Evolutionary conservation across 352 stramenopile genomes (phyloP).

Genomic region (Phytopythium helicoides): DNA sequence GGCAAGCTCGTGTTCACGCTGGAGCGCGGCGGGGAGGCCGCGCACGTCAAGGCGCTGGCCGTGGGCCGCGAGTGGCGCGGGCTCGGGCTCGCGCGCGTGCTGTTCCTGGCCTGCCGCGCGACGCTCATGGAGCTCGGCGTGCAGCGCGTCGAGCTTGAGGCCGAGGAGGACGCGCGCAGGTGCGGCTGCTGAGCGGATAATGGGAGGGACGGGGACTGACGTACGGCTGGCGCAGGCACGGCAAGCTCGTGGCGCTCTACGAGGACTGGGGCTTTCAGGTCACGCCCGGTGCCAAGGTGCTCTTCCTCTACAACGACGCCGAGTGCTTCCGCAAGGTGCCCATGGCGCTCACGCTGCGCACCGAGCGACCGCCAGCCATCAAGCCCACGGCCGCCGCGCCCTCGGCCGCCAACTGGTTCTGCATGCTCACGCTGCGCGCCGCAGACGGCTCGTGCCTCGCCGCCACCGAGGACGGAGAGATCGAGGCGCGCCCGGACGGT

Average conservation of each 20-base stretch:
- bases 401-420: constrained; percentile 60
- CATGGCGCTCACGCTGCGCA: constrained; percentile 55
- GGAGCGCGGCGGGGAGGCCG: constrained; percentile 35
- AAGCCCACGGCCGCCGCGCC: constrained; percentile 50
- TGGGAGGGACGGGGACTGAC: not conserved
- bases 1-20: constrained; percentile 85
- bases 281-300: constrained; percentile 53
- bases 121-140: constrained; percentile 62
- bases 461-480: constrained; percentile 58
- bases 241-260: constrained; percentile 70
- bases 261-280: constrained; percentile 62
- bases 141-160: constrained; percentile 50
- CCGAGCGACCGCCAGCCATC: constrained; percentile 12
- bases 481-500: constrained; percentile 32
- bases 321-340: constrained; percentile 84
- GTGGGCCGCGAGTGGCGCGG: constrained; percentile 69
- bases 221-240: constrained; percentile 17
- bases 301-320: constrained; percentile 84
- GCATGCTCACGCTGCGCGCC: constrained; percentile 68
- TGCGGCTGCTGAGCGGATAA: not conserved
- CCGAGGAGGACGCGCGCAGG: constrained; percentile 63
- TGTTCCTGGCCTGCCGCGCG: constrained; percentile 70
- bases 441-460: constrained; percentile 66
- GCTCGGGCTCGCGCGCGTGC: constrained; percentile 65
- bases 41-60: constrained; percentile 77